phyloP scores from a whole-genome alignment of 805 yeast genomes.

The Candida suzukii region DNA sequence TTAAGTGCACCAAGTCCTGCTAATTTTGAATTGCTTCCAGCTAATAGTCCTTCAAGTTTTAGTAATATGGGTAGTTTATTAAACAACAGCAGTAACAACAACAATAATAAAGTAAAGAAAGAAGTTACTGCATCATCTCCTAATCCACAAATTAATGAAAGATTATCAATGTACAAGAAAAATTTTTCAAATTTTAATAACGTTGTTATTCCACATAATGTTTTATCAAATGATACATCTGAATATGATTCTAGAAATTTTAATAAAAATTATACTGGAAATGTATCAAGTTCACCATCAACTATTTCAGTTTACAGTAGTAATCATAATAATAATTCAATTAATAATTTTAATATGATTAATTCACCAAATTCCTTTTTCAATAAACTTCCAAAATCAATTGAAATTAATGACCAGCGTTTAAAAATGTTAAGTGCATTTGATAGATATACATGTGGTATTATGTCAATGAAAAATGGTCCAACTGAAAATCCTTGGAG shows the following conservation, averaged over 20 bases:
- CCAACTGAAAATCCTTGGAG: slow-evolving; percentile 67
- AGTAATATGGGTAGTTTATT: neutral
- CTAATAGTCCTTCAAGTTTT: neutral
- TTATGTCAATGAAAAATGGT: slow-evolving; percentile 60
- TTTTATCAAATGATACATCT: neutral
- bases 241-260: no score
- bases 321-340: slow-evolving; percentile 4
- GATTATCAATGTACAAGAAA: slow-evolving; percentile 1
- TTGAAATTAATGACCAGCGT: slow-evolving; percentile 22
- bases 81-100: neutral
- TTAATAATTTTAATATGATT: slow-evolving; percentile 12
- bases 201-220: slow-evolving; percentile 1
- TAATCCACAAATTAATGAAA: neutral
- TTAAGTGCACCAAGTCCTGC: slow-evolving; percentile 18
- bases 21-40: slow-evolving; percentile 11
- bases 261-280: no score
- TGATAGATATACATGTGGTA: slow-evolving; percentile 40
- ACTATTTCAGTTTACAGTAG: neutral
- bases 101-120: neutral
- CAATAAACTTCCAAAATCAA: slow-evolving; percentile 10
- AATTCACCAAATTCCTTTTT: slow-evolving; percentile 8
- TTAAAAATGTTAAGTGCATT: slow-evolving; percentile 28
- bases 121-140: neutral
- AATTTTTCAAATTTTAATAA: slow-evolving; percentile 1
- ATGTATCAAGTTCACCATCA: neutral